Percentiles rank a stretch among this genome's conserved stretches.
These are phyloP conservation scores for Tolypocladium amazonense DNA, from an alignment of 2,329 filamentous ascomycete genomes.

Conservation along the genomic window DNA sequence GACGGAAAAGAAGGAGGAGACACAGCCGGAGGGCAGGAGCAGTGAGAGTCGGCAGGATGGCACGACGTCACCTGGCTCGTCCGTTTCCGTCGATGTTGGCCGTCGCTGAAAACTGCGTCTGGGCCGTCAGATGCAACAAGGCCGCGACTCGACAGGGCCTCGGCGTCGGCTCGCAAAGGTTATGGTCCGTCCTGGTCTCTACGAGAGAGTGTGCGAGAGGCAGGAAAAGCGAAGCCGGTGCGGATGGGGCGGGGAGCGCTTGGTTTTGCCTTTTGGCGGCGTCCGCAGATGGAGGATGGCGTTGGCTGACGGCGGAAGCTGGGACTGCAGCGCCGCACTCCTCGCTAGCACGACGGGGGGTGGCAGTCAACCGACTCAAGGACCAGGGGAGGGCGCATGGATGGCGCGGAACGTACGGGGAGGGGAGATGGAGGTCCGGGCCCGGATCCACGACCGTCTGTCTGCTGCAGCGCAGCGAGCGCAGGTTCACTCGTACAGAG, in stretches of 20 bases:
- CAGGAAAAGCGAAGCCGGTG: background rate
- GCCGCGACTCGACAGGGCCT: background rate
- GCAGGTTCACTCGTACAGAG: too few species aligned
- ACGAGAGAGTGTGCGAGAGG: background rate
- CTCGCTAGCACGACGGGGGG: background rate
- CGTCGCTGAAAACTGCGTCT: background rate
- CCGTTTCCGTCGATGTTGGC: background rate
- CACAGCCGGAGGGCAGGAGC: background rate
- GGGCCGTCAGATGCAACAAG: background rate
- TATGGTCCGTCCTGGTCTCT: background rate
- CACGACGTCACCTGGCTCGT: background rate
- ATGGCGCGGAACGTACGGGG: background rate
- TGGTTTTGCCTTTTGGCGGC: background rate
- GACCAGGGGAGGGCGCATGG: background rate
- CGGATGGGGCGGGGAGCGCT: background rate
- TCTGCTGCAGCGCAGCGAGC: background rate
- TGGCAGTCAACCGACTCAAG: background rate
- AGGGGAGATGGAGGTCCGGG: background rate
- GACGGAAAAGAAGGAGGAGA: background rate
- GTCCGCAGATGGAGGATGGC: background rate
- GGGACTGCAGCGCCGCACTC: background rate
- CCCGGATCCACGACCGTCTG: background rate
- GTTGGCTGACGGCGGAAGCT: background rate
- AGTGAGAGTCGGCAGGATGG: background rate
- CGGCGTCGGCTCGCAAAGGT: background rate